Conservation (phyloP, 176 grass and related monocot genomes). For the Juncus effusus region DNA sequence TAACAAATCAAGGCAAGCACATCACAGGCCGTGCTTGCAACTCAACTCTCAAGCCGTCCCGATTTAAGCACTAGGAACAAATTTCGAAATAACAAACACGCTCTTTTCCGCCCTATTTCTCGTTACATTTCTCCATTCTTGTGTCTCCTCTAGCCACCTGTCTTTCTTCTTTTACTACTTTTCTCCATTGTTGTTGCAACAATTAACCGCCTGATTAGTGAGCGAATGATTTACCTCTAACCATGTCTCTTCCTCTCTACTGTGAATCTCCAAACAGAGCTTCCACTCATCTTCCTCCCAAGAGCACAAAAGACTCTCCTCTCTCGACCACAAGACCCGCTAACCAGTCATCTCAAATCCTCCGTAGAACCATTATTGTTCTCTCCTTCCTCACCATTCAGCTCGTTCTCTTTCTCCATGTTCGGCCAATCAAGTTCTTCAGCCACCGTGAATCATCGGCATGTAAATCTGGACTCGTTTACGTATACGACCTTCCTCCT, state of each 20-base stretch:
- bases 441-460: conserved; percentile 34
- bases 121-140: too few relatives aligned
- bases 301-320: conserved; percentile 26
- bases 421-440: conserved; percentile 17
- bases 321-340: conserved; percentile 17
- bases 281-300: conserved; percentile 23
- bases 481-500: conserved; percentile 66
- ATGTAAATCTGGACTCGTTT: conserved; percentile 47
- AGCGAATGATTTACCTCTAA: background rate
- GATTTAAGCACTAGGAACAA: too few relatives aligned
- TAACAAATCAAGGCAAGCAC: too few relatives aligned
- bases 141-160: too few relatives aligned
- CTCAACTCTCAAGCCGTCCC: too few relatives aligned
- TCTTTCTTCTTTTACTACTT: too few relatives aligned
- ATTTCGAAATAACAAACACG: too few relatives aligned
- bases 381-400: conserved; percentile 43
- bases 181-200: too few relatives aligned
- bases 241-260: background rate
- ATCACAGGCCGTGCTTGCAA: too few relatives aligned
- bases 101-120: too few relatives aligned
- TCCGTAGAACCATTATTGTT: conserved; percentile 16
- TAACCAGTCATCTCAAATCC: background rate
- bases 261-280: background rate
- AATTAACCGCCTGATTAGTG: too few relatives aligned
- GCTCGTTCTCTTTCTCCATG: conserved; percentile 43